These are phyloP conservation scores for Pythium dissotocum DNA, from an alignment of 352 stramenopile species.

Conservation along the genomic window DNA sequence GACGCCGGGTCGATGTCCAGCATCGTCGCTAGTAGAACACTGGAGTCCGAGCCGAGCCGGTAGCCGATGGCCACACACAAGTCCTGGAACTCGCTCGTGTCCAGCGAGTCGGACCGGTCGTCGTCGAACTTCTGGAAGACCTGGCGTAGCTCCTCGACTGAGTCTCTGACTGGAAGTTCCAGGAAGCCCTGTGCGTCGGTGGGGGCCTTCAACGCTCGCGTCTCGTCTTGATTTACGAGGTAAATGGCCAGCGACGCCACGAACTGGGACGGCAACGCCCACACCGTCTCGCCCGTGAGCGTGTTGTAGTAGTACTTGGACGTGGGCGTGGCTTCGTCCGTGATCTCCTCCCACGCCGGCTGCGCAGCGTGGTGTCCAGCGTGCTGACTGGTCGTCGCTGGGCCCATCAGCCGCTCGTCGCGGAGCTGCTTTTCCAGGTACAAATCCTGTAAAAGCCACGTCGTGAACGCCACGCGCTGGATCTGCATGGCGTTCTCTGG, in stretches of 20 bases:
- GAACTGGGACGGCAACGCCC: conserved; percentile 46
- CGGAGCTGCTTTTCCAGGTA: conserved; percentile 29
- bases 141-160: conserved; percentile 45
- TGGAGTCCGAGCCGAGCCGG: conserved; percentile 7
- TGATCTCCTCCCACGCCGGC: conserved; percentile 55
- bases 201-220: conserved; percentile 16
- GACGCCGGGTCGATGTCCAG: conserved; percentile 42
- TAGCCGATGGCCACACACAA: conserved; percentile 52
- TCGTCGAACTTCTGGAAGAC: conserved; percentile 66
- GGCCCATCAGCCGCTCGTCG: conserved; percentile 4
- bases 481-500: conserved; percentile 62
- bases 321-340: conserved; percentile 25
- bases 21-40: conserved; percentile 40
- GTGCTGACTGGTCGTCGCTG: not conserved
- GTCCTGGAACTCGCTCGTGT: conserved; percentile 56
- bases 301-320: conserved; percentile 54
- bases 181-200: conserved; percentile 14
- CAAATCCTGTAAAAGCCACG: conserved; percentile 50
- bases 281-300: conserved; percentile 50
- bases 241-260: conserved; percentile 38
- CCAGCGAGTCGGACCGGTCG: conserved; percentile 48
- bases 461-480: conserved; percentile 48
- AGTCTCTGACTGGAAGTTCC: conserved; percentile 27
- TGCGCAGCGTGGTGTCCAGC: conserved; percentile 23
- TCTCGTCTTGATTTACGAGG: conserved; percentile 27